These are phyloP conservation scores for Quercus berberidifolia DNA, from an alignment of 306 rosid species.

Conservation along the genomic window DNA sequence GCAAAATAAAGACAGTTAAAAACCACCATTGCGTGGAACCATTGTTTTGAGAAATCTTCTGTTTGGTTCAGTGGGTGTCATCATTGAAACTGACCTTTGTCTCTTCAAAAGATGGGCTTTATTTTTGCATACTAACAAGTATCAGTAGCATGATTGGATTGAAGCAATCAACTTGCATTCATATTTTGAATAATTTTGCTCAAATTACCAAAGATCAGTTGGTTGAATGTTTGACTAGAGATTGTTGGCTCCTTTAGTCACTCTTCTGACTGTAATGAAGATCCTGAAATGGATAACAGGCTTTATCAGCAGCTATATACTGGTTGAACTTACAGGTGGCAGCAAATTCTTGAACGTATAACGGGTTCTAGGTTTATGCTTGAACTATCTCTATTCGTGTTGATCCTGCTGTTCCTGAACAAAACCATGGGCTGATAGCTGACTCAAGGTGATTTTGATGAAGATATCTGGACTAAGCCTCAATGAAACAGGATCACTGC, in stretches of 20 bases:
- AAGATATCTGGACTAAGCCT: neutral
- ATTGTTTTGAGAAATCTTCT: neutral
- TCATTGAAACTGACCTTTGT: neutral
- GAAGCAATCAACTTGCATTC: neutral
- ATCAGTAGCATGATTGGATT: neutral
- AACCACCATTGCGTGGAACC: neutral
- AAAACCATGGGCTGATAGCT: conserved; percentile 34
- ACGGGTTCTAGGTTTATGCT: conserved; percentile 33
- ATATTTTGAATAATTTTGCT: neutral
- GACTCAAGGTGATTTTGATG: conserved; percentile 11
- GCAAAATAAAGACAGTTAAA: neutral
- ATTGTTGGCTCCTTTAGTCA: conserved; percentile 6
- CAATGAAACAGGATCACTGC: neutral
- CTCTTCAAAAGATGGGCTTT: neutral
- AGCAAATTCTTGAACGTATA: conserved; percentile 27
- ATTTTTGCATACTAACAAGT: neutral
- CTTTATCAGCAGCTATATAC: conserved; percentile 98
- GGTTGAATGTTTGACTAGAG: conserved; percentile 1
- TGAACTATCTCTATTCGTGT: conserved; percentile 34
- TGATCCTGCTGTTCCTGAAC: conserved; percentile 38
- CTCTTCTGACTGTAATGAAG: conserved; percentile 62
- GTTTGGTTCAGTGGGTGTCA: neutral
- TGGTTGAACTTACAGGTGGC: conserved; percentile 82
- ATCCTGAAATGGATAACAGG: conserved; percentile 90
- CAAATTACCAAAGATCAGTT: conserved; percentile 3